These are phyloP conservation scores for Naganishia kalamii DNA, from an alignment of 768 basidiomycete genomes.

Conservation along the genomic window DNA sequence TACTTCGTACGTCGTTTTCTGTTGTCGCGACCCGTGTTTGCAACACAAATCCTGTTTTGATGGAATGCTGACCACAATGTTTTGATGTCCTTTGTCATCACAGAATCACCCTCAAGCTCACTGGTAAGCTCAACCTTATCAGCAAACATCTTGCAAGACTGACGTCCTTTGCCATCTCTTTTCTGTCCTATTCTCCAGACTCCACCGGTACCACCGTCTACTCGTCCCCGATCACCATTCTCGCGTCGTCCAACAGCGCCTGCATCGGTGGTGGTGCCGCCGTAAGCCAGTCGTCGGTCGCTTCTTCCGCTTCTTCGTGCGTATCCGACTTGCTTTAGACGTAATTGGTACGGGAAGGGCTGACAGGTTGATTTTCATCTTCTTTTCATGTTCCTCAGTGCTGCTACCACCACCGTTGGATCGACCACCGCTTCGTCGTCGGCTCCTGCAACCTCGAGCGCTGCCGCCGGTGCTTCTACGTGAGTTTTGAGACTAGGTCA, in stretches of 20 bases:
- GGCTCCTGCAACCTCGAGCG: neutral
- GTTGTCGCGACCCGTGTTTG: neutral
- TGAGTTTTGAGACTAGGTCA: neutral
- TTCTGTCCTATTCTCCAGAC: conserved; percentile 53
- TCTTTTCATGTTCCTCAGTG: conserved; percentile 10
- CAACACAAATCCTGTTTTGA: neutral
- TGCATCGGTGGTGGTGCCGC: conserved; percentile 36
- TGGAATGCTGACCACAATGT: neutral
- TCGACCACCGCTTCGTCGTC: conserved; percentile 15
- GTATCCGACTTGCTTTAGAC: conserved; percentile 25
- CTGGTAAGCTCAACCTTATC: neutral
- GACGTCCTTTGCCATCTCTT: neutral
- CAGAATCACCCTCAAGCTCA: conserved; percentile 13
- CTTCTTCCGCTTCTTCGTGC: neutral
- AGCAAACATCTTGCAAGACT: neutral
- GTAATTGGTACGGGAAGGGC: neutral
- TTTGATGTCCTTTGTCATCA: neutral
- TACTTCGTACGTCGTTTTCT: conserved; percentile 33
- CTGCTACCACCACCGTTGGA: neutral
- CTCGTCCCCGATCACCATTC: conserved; percentile 37
- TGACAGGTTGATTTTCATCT: neutral
- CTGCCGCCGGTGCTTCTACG: neutral
- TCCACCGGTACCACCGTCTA: conserved; percentile 51
- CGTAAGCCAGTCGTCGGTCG: conserved; percentile 25
- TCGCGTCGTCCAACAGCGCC: conserved; percentile 31